Evolutionary conservation across 805 yeast genomes (phyloP), one percentile per base, ranked within the genome.

Genomic region (Candida sonorensis): DNA sequence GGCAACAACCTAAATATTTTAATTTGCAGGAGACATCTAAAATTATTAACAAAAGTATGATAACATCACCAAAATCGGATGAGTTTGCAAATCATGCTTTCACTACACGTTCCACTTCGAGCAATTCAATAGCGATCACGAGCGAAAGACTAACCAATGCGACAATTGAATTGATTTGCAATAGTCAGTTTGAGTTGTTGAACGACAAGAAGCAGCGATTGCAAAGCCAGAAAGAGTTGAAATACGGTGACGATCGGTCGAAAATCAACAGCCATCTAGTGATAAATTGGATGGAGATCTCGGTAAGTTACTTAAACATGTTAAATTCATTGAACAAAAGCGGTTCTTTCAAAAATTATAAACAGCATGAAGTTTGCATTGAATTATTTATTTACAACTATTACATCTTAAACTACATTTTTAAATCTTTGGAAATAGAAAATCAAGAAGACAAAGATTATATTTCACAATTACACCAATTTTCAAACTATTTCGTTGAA

Each of bases 201-300:
- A 17, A 21, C 13, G 33, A 35, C 23, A 36, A 38, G 10, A 30
- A 33, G 11, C 15, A 24, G 5, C 35, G 36, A 12, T 22, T 44
- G 4, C 12, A 13, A 7, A 23, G 26, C 6, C 27, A 34, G 7
- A 29, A 29, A 16, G 21, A 25, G 8, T 16, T 28, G 9, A 27
- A 22, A 14, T 24, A 29, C 8, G 11, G 36, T 7, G 28, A 14
- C 9, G 18, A 23, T 10, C n/a, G 16, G 16, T 6, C 23, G 4
- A 27, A 33, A 13, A 17, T 37, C 7, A 27, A 37, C 5, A 26
- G 41, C 17, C 31, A 27, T 7, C 13, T 37, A 12, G 30, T 38
- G 17, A 37, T 44, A 16, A 23, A 33, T 7, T 50, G 55, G 55
- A 39, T 50, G 7, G 55, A 46, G 26, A 37, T 42, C 5, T 46